phyloP scores from a whole-genome alignment of 129 eudicot species.

The Flaveria linearis region DNA sequence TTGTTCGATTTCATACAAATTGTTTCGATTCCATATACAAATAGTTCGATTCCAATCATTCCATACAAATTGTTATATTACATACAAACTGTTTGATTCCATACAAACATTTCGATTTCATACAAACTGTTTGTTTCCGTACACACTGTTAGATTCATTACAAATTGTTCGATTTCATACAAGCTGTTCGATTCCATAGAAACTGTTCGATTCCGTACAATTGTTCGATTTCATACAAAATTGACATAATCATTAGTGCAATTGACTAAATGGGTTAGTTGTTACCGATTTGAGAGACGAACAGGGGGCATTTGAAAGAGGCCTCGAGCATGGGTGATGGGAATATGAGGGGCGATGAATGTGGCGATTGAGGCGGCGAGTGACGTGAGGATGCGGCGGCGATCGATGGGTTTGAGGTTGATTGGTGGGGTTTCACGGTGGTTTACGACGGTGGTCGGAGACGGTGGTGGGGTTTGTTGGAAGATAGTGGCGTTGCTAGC shows the following conservation, averaged over 20 bases:
- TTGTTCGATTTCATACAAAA: too few species aligned
- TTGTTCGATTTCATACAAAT: too few species aligned
- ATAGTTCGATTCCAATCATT: too few species aligned
- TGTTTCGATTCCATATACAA: too few species aligned
- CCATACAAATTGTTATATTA: too few species aligned
- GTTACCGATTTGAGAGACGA: constrained; percentile 79
- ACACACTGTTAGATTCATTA: too few species aligned
- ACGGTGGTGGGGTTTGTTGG: constrained; percentile 37
- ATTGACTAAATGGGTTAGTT: neutral
- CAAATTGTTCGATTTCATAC: too few species aligned
- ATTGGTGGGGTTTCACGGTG: constrained; percentile 27
- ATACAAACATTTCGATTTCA: too few species aligned
- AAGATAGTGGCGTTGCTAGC: constrained; percentile 33
- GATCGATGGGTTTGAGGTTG: constrained; percentile 41
- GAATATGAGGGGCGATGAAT: constrained; percentile 38
- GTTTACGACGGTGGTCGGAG: constrained; percentile 29
- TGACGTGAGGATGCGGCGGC: constrained; percentile 67
- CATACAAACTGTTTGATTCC: too few species aligned
- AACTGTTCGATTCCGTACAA: too few species aligned
- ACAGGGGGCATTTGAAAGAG: constrained; percentile 98
- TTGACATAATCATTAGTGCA: neutral
- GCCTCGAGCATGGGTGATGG: constrained; percentile 69
- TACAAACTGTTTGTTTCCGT: too few species aligned
- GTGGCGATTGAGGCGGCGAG: constrained; percentile 54
- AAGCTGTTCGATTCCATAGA: too few species aligned